Percentiles rank a stretch among this genome's conserved stretches.
These are phyloP conservation scores for Hypoxylon cercidicola DNA, from an alignment of 495 filamentous ascomycete species.

Conservation along the genomic window DNA sequence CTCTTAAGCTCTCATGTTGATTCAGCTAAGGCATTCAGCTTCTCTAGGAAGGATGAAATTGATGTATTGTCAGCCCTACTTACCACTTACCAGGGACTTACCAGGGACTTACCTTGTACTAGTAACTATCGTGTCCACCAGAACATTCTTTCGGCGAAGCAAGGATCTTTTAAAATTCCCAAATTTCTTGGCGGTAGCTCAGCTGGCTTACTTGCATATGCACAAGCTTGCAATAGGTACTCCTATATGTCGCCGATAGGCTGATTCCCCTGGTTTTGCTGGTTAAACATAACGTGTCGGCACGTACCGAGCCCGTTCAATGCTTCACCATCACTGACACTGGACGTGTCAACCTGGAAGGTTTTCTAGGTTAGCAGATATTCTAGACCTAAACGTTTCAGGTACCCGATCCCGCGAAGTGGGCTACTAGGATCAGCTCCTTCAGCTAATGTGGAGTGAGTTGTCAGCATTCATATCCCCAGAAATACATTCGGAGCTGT, in stretches of 20 bases:
- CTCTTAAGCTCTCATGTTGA: slow-evolving; percentile 1
- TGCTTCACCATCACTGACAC: background rate
- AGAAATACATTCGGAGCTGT: slow-evolving; percentile 7
- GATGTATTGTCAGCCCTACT: background rate
- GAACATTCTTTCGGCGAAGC: background rate
- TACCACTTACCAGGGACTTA: background rate
- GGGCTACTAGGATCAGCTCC: slow-evolving; percentile 18
- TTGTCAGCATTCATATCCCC: slow-evolving; percentile 18
- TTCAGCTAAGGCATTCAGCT: background rate
- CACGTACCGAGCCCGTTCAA: slow-evolving; percentile 11
- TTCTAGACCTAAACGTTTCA: slow-evolving; percentile 33
- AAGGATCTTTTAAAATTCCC: background rate
- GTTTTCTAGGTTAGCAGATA: slow-evolving; percentile 10
- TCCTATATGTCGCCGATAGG: background rate
- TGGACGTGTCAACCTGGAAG: background rate
- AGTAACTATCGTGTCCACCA: background rate
- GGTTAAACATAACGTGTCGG: slow-evolving; percentile 1
- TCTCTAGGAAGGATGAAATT: background rate
- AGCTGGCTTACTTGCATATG: slow-evolving; percentile 1
- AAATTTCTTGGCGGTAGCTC: no score
- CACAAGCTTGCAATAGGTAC: no score
- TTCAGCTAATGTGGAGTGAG: slow-evolving; percentile 22
- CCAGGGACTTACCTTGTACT: background rate
- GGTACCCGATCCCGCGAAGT: slow-evolving; percentile 17
- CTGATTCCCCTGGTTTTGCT: slow-evolving; percentile 12